Base-by-base conservation (phyloP, 495 filamentous ascomycete genomes). In the Cercophora scortea region DNA sequence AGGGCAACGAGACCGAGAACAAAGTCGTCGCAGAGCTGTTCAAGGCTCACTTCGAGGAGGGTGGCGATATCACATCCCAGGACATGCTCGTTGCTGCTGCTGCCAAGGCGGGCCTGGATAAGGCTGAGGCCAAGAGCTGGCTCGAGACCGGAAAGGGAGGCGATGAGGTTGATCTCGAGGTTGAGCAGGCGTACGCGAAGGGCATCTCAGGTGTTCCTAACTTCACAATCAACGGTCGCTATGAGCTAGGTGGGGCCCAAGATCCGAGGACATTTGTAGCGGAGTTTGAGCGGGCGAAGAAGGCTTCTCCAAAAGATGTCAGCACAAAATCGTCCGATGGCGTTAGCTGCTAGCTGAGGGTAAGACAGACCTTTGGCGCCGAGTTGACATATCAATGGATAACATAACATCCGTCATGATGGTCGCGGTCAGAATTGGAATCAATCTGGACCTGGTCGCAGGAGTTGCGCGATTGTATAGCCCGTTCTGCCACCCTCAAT, bases 121-220 rank as follows among this genome's bases (percentile, higher is more conserved):
- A 73, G 54, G 64, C 59, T 3, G 83, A 81, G 52, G 79, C 81
- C 19, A 72, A 77, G 62, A 72, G 68, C 18, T 85, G 87, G 79
- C 68, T 94, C 53, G 68, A 71, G 9, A 75, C 72, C 40, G 85
- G 81, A 19, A 73, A 71, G 15, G 88, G 86, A 6, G 87, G 86
- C 0, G 64, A 68, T 3, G 79, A 82, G 56, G 88, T 92, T 2
- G 88, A 92, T 70, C 64, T 66, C 40, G 87, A 90, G 65, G 87
- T 87, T 17, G 61, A 68, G 47, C 64, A 72, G 49, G 86, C 86
- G 34, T 74, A 80, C 41, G 50, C 59, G 49, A 70, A 73, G 45
- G 74, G 79, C 40, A 77, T 94, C 32, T 73, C 62, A 19, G 89
- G 87, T 0, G 90, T 94, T 53, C 89, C 89, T 1, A 78, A 87